Evolutionary conservation across 495 filamentous ascomycete genomes (phyloP), one percentile per base, ranked within the genome.

Genomic region (Lasiosphaeris hirsuta): DNA sequence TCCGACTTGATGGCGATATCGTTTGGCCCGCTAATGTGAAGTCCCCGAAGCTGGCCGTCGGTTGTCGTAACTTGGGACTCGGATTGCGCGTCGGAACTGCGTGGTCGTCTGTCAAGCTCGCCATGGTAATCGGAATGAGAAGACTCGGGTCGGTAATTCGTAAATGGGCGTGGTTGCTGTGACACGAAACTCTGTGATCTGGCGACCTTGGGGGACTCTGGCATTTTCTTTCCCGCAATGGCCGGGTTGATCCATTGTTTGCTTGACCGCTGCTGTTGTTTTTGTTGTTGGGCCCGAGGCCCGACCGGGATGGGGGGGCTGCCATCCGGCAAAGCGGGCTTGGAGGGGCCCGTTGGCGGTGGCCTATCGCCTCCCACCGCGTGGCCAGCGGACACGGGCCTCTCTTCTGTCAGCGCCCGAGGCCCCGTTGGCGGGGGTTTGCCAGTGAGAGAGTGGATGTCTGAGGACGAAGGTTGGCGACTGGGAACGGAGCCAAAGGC

Each of bases 401-500:
- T 72, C 23, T 81, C 80, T 44, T 77, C 76, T 33, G 70, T 71
- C 10, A 78, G 60, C 10, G 75, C 77, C 55, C 80, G 75, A 5
- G 80, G 79, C 4, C 75, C 81, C 6, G 79, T 82, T 11, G 81
- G 81, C 0, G 76, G 76, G 4, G 70, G 63, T 54, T 78, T 79
- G 36, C 75, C 72, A 18, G 72, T 76, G 13, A 65, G 60, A n/a
- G 70, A 71, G 46, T 54, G 61, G 47, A 78, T 64, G 41, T 74
- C 68, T 9, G 72, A 62, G 10, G 72, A 52, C 18, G 74, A 72
- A 5, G 71, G 51, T 34, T 75, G 63, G 36, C 75, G 70, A 37
- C 72, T 75, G 4, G 81, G 81, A 2, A 76, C 75, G 7, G 86
- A 88, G 10, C 89, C 89, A 75, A 95, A 93, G 1, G 89, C 87